phyloP scores from a whole-genome alignment of 2,329 filamentous ascomycete genomes.

The Aspergillus puulaauensis region DNA sequence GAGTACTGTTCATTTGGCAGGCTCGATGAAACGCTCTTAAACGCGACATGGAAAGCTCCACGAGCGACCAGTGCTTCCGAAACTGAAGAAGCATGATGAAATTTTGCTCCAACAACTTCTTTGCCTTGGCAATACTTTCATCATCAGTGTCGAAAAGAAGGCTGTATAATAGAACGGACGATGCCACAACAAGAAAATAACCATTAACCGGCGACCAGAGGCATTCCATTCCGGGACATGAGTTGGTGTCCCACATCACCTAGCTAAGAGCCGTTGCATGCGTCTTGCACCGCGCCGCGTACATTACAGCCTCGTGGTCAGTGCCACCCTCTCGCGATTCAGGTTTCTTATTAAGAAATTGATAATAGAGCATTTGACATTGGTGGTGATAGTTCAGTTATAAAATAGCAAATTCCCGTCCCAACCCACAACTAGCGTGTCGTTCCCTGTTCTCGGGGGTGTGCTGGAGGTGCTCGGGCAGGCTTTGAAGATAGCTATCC shows the following conservation, averaged over 20 bases:
- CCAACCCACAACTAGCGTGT: not conserved
- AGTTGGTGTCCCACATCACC: conserved; percentile 10
- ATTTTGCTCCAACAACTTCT: conserved; percentile 6
- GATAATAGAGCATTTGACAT: conserved; percentile 6
- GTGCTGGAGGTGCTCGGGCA: conserved; percentile 2
- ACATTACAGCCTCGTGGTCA: conserved; percentile 1
- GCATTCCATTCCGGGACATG: conserved; percentile 2
- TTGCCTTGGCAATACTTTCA: not conserved
- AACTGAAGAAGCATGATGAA: conserved; percentile 9
- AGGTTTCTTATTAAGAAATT: conserved; percentile 1
- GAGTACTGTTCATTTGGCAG: conserved; percentile 9
- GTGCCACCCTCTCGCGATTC: not conserved
- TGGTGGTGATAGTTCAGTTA: conserved; percentile 6
- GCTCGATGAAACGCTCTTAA: conserved; percentile 7
- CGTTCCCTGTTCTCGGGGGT: not conserved
- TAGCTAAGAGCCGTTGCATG: conserved; percentile 4
- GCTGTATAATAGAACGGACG: conserved; percentile 1
- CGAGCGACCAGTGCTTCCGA: conserved; percentile 7
- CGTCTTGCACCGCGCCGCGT: conserved; percentile 6
- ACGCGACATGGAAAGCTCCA: conserved; percentile 11
- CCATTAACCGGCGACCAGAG: conserved; percentile 9
- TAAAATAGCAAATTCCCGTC: conserved; percentile 4
- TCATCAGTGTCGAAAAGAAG: conserved; percentile 5
- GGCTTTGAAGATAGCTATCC: not conserved
- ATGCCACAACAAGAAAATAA: conserved; percentile 4